Percentiles rank a stretch among this genome's conserved stretches.
These are phyloP conservation scores for Phyllosticta citrichinensis DNA, from an alignment of 2,329 filamentous ascomycete genomes.

Conservation along the genomic window DNA sequence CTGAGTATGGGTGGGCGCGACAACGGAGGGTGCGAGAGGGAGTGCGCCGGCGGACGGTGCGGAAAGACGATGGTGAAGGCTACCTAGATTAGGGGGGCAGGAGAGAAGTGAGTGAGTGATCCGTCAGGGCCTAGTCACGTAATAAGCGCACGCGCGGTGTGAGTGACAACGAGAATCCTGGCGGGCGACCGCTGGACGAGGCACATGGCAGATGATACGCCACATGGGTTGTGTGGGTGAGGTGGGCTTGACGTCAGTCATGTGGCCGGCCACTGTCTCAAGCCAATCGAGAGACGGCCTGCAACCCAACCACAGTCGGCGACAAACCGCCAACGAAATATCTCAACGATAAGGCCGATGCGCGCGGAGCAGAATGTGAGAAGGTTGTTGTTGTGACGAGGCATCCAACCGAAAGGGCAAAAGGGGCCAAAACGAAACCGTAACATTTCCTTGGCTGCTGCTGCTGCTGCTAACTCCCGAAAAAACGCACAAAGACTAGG, in stretches of 20 bases:
- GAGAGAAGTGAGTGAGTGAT: neutral
- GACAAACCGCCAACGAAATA: neutral
- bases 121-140: neutral
- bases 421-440: neutral
- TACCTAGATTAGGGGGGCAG: no score
- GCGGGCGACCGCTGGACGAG: neutral
- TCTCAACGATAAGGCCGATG: neutral
- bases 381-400: neutral
- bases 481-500: slow-evolving; percentile 14
- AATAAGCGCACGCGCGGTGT: neutral
- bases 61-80: no score
- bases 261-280: slow-evolving; percentile 3
- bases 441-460: slow-evolving; percentile 18
- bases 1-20: neutral
- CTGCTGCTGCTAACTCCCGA: slow-evolving; percentile 21
- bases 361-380: neutral
- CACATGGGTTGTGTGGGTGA: neutral
- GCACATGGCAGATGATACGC: slow-evolving; percentile 5
- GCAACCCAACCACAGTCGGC: slow-evolving; percentile 5
- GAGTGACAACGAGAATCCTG: neutral
- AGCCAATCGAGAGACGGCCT: neutral
- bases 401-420: neutral
- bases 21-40: no score
- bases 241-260: neutral
- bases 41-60: no score